Evolutionary conservation across 495 filamentous ascomycete species (phyloP), one percentile per base, ranked within the genome.

Genomic region (Parachaetomium inaequale): DNA sequence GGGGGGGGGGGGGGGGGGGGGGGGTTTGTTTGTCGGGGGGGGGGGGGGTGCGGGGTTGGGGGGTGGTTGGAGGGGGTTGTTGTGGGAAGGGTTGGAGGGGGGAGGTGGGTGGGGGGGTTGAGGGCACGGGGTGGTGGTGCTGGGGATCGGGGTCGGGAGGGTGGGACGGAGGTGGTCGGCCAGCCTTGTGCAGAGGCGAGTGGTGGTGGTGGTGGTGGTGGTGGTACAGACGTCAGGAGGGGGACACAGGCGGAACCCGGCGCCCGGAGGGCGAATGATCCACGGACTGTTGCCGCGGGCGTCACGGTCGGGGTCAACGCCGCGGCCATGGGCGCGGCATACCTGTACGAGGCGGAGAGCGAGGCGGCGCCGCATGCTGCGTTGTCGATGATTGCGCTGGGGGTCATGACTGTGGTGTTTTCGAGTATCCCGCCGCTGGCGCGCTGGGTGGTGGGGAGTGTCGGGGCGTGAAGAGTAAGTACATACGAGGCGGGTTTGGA

Each of bases 311-410:
- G 79, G 29, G 75, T 80, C 62, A 81, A 81, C 61, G 75, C 77
- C 3, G 79, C 79, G 25, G 79, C 79, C 3, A 81, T 81, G 78
- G 79, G 79, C 11, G 79, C 78, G 11, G 72, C 79, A 2, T 75
- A 78, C 45, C 63, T 81, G 26, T 80, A 81, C 34, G 79, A 81
- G 61, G 65, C 68, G 8, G 63, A 73, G 32, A 79, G 76, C 62
- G 74, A 73, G n/a, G 76, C 78, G 17, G 76, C 74, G 15, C 78
- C 79, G 31, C 78, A 78, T 38, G 76, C 79, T 5, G 78, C 78
- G 7, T 61, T 81, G 45, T 72, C 77, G 1, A 81, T 81, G 79
- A 79, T 77, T 31, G 64, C 78, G 29, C 68, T 81, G 57, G 79
- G 79, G 0, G 68, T 77, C 14, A 77, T 79, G 68, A 81, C 75